Evolutionary conservation across 768 basidiomycete genomes (phyloP).

Genomic region (Hydnum rufescens): DNA sequence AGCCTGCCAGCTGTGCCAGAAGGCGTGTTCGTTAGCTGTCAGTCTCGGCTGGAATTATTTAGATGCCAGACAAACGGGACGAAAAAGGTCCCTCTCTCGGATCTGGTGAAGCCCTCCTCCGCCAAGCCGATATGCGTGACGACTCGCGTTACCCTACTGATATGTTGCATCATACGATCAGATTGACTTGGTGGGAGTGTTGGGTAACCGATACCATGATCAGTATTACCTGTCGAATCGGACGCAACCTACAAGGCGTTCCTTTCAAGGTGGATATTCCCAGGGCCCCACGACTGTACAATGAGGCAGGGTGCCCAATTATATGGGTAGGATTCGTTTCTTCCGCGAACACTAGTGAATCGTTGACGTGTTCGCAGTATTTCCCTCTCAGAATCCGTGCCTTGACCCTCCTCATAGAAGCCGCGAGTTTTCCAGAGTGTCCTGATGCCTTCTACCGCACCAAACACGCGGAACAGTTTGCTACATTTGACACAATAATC

Average conservation of each 20-base stretch:
- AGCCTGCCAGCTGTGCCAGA: neutral
- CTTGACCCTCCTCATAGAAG: neutral
- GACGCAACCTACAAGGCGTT: neutral
- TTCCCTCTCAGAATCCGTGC: neutral
- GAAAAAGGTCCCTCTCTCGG: neutral
- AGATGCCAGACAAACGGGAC: neutral
- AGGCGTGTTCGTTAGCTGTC: neutral
- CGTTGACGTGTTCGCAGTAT: neutral
- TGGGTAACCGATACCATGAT: neutral
- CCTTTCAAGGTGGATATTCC: neutral
- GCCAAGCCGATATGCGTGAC: no score
- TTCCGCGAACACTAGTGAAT: neutral
- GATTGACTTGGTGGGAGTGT: conserved; percentile 1
- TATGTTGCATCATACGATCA: neutral
- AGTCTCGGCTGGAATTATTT: neutral
- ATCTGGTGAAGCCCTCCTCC: no score
- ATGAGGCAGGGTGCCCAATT: neutral
- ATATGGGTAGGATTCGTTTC: neutral
- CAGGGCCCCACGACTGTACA: neutral
- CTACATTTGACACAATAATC: neutral
- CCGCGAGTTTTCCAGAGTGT: neutral
- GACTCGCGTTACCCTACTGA: no score
- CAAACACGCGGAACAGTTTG: neutral
- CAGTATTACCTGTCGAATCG: neutral
- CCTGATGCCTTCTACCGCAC: neutral